Evolutionary conservation across 768 basidiomycete species (phyloP).

Genomic region (Termitomyces sp.): DNA sequence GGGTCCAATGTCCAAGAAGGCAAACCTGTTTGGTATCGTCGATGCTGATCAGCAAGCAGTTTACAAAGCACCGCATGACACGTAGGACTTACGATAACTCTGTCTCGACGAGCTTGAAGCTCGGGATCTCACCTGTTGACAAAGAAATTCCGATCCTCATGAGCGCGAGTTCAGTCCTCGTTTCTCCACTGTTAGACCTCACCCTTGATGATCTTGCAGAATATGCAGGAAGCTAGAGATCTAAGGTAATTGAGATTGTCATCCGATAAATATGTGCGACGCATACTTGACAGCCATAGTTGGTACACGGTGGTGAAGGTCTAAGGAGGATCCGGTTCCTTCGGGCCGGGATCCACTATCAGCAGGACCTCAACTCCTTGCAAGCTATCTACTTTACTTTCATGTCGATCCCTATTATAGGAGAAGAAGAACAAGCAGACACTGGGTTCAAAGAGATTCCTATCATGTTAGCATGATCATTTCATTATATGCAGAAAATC

Average conservation of each 20-base stretch:
- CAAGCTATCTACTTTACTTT: neutral
- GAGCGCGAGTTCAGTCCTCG: neutral
- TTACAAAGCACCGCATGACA: neutral
- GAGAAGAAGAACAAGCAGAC: slow-evolving; percentile 19
- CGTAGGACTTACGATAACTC: slow-evolving; percentile 52
- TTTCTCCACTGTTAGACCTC: slow-evolving; percentile 5
- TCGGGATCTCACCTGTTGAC: slow-evolving; percentile 81
- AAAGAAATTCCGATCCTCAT: neutral
- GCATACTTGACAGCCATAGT: slow-evolving; percentile 38
- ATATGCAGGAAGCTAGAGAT: slow-evolving; percentile 68
- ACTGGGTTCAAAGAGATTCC: slow-evolving; percentile 33
- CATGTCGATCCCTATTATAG: slow-evolving; percentile 21
- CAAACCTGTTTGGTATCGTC: slow-evolving; percentile 43
- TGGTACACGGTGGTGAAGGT: neutral
- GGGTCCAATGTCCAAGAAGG: slow-evolving; percentile 93
- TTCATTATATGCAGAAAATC: neutral
- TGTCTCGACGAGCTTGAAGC: slow-evolving; percentile 81
- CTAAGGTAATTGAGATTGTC: slow-evolving; percentile 26
- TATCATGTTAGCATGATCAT: slow-evolving; percentile 30
- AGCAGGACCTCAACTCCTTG: too few species aligned
- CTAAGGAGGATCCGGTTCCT: neutral
- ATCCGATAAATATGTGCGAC: neutral
- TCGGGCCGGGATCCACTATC: neutral
- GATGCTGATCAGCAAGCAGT: neutral
- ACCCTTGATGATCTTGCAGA: slow-evolving; percentile 97